These are phyloP conservation scores for Santalum album DNA, from an alignment of 164 flowering plant genomes.

Conservation along the genomic window DNA sequence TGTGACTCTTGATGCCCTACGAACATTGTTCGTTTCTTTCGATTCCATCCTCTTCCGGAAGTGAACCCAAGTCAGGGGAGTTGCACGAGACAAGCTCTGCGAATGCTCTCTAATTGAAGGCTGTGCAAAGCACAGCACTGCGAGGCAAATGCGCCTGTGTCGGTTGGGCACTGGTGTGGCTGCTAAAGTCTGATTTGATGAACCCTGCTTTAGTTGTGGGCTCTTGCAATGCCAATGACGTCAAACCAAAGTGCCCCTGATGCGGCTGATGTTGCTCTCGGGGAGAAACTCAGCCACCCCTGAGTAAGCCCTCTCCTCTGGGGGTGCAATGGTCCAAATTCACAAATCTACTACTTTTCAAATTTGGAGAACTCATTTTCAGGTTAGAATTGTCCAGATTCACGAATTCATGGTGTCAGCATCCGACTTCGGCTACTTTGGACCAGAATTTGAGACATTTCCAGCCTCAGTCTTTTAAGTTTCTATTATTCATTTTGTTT, in stretches of 20 bases:
- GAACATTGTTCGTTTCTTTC: conserved; percentile 48
- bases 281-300: conserved; percentile 8
- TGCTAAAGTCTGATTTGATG: conserved; percentile 48
- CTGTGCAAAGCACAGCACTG: conserved; percentile 40
- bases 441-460: too few species aligned
- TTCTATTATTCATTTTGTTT: too few species aligned
- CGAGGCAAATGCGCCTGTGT: conserved; percentile 36
- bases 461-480: too few species aligned
- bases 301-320: too few species aligned
- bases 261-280: conserved; percentile 18
- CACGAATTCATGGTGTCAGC: too few species aligned
- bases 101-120: conserved; percentile 42
- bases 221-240: conserved; percentile 16
- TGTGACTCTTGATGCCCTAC: conserved; percentile 73
- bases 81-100: conserved; percentile 31
- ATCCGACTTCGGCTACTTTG: too few species aligned
- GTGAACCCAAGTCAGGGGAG: conserved; percentile 30
- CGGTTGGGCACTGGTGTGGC: conserved; percentile 84
- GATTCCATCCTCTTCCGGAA: conserved; percentile 32
- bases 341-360: too few species aligned
- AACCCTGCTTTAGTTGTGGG: conserved; percentile 23
- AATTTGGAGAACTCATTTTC: too few species aligned
- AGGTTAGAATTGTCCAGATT: too few species aligned
- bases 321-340: too few species aligned
- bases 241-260: conserved; percentile 22